Evolutionary conservation across 345 rosid genomes (phyloP), one percentile per base, ranked within the genome.

Genomic region (Noccaea bulbosa): DNA sequence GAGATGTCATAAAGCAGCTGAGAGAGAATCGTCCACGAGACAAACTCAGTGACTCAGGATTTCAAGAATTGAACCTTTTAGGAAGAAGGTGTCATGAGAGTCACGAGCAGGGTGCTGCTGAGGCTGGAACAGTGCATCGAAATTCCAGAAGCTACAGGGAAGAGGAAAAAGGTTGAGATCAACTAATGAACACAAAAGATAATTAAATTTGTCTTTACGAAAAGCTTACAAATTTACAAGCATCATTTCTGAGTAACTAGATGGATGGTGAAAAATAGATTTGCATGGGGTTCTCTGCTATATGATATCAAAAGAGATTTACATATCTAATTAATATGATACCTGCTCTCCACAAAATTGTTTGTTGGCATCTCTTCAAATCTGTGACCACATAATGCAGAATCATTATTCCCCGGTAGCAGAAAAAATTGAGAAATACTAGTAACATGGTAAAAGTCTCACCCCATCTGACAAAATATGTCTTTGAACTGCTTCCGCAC

Each of bases 51-150:
- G 62, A 70, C 57, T 51, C 49, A n/a, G 53, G 54, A 65, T 62
- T 41, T 41, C 60, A 70, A 48, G 24, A 43, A 55, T 14, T 74
- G 40, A 69, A 92, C 98, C 93, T 82, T 85, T 70, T 54, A 89
- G 69, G 79, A 91, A 94, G 85, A 94, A 91, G 50, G 96, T 94
- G 76, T 91, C 97, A 62, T 94, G 99, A 49, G 99, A 85, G 78
- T 94, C 99, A 72, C 96, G 97, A 57, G 99, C 99, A 71, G 99
- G 99, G 77, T 94, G 99, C 65, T 94, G 97, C 74, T 94, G 99
- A 37, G 97, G 96, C 81, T 91, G 99, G 85, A 91, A 91, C 48
- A 94, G 72, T 49, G 89, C 96, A 84, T 94, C 99, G 30, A 94
- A 93, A 81, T 93, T 91, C 97, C 97, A 93, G 89, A 93, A 93